Conservation (phyloP, 2,329 filamentous ascomycete species). For the Cadophora sp. region DNA sequence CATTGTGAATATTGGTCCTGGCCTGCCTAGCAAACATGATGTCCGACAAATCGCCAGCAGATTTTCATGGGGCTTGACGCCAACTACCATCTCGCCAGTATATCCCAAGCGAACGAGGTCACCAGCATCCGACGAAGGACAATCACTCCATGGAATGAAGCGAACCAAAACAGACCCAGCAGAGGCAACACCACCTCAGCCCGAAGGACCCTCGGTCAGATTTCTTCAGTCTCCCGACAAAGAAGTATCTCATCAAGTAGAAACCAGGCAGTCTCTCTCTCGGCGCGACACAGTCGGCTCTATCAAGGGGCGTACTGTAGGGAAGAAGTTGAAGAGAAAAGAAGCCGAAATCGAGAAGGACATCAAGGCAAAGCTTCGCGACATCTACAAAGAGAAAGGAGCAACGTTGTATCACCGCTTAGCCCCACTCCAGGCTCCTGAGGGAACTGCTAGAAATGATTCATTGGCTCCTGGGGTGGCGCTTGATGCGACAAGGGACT, state of each 20-base stretch:
- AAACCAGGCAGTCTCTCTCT: not conserved
- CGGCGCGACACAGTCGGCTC: conserved; percentile 3
- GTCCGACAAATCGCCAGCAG: conserved; percentile 2
- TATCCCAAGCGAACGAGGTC: not conserved
- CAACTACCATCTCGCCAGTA: not conserved
- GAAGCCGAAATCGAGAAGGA: not conserved
- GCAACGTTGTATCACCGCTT: not conserved
- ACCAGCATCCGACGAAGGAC: conserved; percentile 4
- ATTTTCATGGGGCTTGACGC: not conserved
- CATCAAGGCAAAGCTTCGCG: not conserved
- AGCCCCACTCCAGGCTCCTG: not conserved
- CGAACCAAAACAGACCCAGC: not conserved
- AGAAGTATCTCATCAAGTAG: not conserved
- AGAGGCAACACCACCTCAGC: not conserved
- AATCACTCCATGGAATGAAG: not conserved
- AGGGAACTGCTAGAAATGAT: not conserved
- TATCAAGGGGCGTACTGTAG: not conserved
- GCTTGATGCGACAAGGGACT: not conserved
- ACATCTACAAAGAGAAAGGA: not conserved
- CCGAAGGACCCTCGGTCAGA: not conserved
- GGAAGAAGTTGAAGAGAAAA: conserved; percentile 3
- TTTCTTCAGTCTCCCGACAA: not conserved
- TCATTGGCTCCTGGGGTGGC: not conserved
- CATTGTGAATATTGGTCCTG: not conserved
- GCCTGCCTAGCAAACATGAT: not conserved